A percentile compares a stretch with the other conserved stretches of the same genome.
Conservation (phyloP, 257 asterid genomes). For the Ligustrum vulgare region DNA sequence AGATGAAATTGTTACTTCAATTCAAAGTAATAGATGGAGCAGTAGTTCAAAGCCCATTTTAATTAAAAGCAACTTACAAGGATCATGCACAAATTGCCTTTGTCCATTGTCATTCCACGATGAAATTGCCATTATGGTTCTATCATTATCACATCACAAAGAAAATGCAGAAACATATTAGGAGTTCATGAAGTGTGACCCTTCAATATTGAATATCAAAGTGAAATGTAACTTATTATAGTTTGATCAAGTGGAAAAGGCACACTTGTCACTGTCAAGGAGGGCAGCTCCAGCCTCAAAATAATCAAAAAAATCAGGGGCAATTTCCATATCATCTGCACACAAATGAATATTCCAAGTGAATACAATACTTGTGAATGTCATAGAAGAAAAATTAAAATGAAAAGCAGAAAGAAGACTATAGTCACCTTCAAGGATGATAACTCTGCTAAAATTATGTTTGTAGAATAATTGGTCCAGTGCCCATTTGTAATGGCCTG, state of each 20-base stretch:
- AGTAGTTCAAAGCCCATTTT: slow-evolving; percentile 4
- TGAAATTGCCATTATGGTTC: slow-evolving; percentile 96
- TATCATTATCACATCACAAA: slow-evolving; percentile 27
- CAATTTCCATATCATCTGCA: slow-evolving; percentile 99
- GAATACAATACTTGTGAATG: slow-evolving; percentile 26
- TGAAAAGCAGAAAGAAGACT: slow-evolving; percentile 18
- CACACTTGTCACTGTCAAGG: slow-evolving; percentile 94
- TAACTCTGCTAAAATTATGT: slow-evolving; percentile 82
- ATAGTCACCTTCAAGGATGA: slow-evolving; percentile 90
- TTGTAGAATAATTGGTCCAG: slow-evolving; percentile 86
- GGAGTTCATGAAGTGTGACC: slow-evolving; percentile 10
- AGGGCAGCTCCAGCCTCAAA: slow-evolving; percentile 96
- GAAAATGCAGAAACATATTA: slow-evolving; percentile 18
- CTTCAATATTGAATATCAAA: slow-evolving; percentile 3
- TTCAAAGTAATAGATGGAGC: slow-evolving; percentile 6
- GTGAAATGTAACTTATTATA: slow-evolving; percentile 15
- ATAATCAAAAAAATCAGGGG: slow-evolving; percentile 91
- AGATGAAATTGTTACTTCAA: background rate
- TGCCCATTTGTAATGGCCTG: slow-evolving; percentile 99
- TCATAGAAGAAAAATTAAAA: slow-evolving; percentile 18
- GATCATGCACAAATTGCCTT: slow-evolving; percentile 89
- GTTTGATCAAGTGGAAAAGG: slow-evolving; percentile 16
- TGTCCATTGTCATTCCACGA: slow-evolving; percentile 99
- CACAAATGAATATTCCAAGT: slow-evolving; percentile 29
- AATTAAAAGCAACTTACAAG: slow-evolving; percentile 58